Percentiles rank a stretch among this genome's conserved stretches.
These are phyloP conservation scores for Candida nanaspora DNA, from an alignment of 805 yeast genomes.

Conservation along the genomic window DNA sequence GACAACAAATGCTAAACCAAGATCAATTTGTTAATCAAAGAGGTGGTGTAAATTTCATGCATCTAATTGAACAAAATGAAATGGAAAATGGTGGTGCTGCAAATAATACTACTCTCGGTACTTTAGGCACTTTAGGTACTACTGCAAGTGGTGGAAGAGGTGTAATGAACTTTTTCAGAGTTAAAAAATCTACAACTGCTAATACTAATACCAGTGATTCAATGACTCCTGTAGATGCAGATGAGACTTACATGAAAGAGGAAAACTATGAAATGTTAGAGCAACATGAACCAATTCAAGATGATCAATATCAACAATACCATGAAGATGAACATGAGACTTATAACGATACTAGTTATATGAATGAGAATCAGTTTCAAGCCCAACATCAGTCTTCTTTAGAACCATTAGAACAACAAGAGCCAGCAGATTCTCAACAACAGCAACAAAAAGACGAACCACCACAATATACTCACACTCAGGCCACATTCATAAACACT, in stretches of 20 bases:
- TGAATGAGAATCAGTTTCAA: no score
- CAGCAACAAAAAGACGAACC: no score
- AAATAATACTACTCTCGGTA: neutral
- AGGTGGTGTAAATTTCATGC: constrained; percentile 11
- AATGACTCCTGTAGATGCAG: neutral
- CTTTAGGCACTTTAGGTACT: neutral
- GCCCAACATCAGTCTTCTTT: no score
- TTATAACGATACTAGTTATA: no score
- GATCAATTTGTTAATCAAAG: neutral
- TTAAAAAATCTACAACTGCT: neutral
- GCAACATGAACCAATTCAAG: no score
- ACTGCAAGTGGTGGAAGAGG: neutral
- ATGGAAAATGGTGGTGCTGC: neutral
- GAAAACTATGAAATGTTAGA: no score
- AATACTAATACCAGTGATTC: neutral
- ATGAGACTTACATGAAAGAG: neutral
- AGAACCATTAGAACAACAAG: no score
- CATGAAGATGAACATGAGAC: neutral
- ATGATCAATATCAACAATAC: neutral
- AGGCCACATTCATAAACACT: neutral
- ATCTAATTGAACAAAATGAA: constrained; percentile 5
- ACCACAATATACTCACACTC: neutral
- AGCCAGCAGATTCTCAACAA: neutral
- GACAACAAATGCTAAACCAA: neutral
- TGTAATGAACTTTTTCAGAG: neutral